phyloP scores from a whole-genome alignment of 2,329 filamentous ascomycete species.

The Colletotrichum lentis region DNA sequence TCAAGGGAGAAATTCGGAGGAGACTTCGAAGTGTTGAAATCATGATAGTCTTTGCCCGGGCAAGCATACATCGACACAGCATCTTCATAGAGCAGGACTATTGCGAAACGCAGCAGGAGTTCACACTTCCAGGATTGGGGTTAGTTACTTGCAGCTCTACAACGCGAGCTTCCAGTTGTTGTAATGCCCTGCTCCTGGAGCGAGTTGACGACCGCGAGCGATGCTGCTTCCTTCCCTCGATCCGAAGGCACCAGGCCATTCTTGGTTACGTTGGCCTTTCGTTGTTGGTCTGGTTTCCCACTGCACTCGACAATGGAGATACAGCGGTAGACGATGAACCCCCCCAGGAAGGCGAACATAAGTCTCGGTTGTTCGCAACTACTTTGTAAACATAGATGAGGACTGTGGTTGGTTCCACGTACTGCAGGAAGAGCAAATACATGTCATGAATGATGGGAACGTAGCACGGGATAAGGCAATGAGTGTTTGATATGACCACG shows the following conservation, averaged over 20 bases:
- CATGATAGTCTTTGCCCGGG: background rate
- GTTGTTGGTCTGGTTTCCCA: too few relatives aligned
- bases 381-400: too few relatives aligned
- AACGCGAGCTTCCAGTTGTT: too few relatives aligned
- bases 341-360: background rate
- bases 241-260: too few relatives aligned
- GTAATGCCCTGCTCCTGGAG: background rate
- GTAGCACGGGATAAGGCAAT: background rate
- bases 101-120: background rate
- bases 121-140: background rate
- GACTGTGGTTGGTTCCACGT: background rate
- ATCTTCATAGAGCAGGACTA: background rate
- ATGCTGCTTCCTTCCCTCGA: background rate
- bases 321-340: too few relatives aligned
- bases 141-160: too few relatives aligned
- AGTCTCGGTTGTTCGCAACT: too few relatives aligned
- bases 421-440: background rate
- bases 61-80: background rate
- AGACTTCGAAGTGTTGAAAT: background rate
- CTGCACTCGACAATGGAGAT: too few relatives aligned
- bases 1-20: too few relatives aligned
- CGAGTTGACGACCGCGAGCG: background rate
- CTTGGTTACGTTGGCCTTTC: too few relatives aligned
- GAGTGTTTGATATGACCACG: too few relatives aligned
- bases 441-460: too few relatives aligned